Evolutionary conservation across 129 eudicot species (phyloP).

Genomic region (Helianthus tuberosus): DNA sequence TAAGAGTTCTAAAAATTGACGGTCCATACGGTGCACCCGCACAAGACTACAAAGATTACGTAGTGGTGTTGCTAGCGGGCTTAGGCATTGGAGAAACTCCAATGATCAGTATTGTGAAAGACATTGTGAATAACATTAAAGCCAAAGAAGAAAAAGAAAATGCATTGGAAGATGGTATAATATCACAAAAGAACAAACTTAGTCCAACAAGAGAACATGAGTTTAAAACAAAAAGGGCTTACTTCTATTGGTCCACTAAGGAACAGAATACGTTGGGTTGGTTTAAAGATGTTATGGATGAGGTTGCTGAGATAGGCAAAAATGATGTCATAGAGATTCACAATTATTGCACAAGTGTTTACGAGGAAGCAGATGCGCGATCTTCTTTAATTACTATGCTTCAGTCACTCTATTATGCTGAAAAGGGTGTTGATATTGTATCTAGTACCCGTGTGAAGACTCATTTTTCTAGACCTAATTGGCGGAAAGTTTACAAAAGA

Average conservation of each 20-base stretch:
- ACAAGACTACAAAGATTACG: conserved; percentile 34
- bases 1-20: conserved; percentile 52
- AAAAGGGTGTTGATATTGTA: conserved; percentile 64
- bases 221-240: conserved; percentile 58
- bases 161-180: conserved; percentile 45
- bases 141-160: conserved; percentile 45
- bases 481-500: conserved; percentile 52
- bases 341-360: conserved; percentile 69
- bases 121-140: conserved; percentile 62
- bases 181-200: conserved; percentile 10
- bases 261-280: conserved; percentile 73
- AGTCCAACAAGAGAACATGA: conserved; percentile 32
- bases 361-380: conserved; percentile 75
- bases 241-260: conserved; percentile 78
- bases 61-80: conserved; percentile 72
- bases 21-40: conserved; percentile 92
- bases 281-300: conserved; percentile 82
- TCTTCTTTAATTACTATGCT: conserved; percentile 66
- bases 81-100: conserved; percentile 87
- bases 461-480: conserved; percentile 68
- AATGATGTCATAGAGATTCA: conserved; percentile 74
- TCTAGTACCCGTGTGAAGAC: conserved; percentile 65
- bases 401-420: conserved; percentile 63
- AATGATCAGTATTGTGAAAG: conserved; percentile 78
- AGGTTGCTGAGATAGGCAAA: conserved; percentile 57